Base-by-base conservation (phyloP, 2,329 filamentous ascomycete genomes). In the Simplicillium aogashimaense region DNA sequence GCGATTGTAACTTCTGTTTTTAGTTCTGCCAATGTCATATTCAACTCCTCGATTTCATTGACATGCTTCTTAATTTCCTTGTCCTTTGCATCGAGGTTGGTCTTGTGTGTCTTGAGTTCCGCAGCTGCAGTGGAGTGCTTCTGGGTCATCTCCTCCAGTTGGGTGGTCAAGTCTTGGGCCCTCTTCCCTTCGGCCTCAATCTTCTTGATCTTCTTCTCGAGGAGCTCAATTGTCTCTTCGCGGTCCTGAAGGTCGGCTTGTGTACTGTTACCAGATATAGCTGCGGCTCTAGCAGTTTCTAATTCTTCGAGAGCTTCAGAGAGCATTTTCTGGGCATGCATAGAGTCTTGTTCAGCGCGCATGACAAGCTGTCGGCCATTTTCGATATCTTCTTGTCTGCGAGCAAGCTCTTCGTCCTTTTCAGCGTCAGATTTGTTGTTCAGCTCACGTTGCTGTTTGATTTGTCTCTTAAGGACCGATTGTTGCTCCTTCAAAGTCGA, bases 381-480 rank as follows among this genome's bases (percentile, higher is more conserved):
- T 29, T 76, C 67, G 7, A 84, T 55, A 48, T 81, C 72, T 13
- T 73, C 69, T 39, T 70, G 65, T 50, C 76, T 78, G 36, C 67
- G 58, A 17, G 72, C 66, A n/a, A 85, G 58, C 46, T 83, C 75
- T 32, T 72, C 72, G 50, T 83, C 81, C 53, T 81, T 78, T 45
- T 81, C 73, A 15, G 76, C 70, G 48, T 94, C 87, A 1, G 86
- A 88, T 54, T 89, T 89, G 65, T 74, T 88, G 63, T 94, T 94
- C 42, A 95, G 74, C 54, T 94, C 87, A 43, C 89, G 83, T 62
- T 97, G 90, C 57, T 97, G 89, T 64, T 94, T 90, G 53, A 95
- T 90, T 58, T 97, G 89, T 34, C 88, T 79, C 53, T 90, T 83
- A 8, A 97, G 72, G 16, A 95, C 89, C 37, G 79, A 78, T 57